These are phyloP conservation scores for Aspergillus olivimuriae DNA, from an alignment of 495 filamentous ascomycete species.

Conservation along the genomic window DNA sequence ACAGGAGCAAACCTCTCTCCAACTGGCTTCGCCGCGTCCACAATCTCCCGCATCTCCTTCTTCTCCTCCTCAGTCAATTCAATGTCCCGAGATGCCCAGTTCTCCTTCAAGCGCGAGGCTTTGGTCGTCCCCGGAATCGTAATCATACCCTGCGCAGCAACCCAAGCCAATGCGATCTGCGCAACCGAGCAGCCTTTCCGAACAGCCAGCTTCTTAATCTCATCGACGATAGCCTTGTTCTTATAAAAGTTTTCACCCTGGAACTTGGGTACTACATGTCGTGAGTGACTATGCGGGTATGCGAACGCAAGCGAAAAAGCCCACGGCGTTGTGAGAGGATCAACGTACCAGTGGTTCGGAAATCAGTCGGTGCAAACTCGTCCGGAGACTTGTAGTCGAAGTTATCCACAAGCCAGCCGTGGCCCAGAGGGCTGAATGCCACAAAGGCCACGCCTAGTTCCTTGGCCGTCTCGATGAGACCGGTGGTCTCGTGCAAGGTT, in stretches of 20 bases:
- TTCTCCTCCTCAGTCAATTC: constrained; percentile 44
- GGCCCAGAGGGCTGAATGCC: constrained; percentile 40
- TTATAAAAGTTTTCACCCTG: constrained; percentile 40
- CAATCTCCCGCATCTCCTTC: constrained; percentile 32
- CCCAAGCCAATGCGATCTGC: constrained; percentile 48
- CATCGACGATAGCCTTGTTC: constrained; percentile 38
- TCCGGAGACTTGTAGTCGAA: constrained; percentile 19
- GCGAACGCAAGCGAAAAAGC: too few relatives aligned
- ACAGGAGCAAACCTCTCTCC: not conserved
- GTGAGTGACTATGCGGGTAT: too few relatives aligned
- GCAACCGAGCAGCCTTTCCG: constrained; percentile 38
- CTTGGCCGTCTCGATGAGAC: constrained; percentile 36
- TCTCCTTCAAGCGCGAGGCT: constrained; percentile 52
- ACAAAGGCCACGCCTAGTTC: constrained; percentile 39
- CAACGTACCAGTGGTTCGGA: too few relatives aligned
- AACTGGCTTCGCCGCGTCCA: not conserved
- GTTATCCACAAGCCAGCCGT: constrained; percentile 37
- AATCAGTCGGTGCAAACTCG: constrained; percentile 30
- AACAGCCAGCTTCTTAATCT: constrained; percentile 36
- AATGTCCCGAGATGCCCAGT: constrained; percentile 41
- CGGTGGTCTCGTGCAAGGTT: constrained; percentile 42
- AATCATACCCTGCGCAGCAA: constrained; percentile 47
- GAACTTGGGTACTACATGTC: constrained; percentile 40
- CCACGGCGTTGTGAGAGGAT: too few relatives aligned
- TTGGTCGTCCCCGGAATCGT: constrained; percentile 54